These are phyloP conservation scores for Neofusicoccum sp. DNA, from an alignment of 2,329 filamentous ascomycete genomes.

Conservation along the genomic window DNA sequence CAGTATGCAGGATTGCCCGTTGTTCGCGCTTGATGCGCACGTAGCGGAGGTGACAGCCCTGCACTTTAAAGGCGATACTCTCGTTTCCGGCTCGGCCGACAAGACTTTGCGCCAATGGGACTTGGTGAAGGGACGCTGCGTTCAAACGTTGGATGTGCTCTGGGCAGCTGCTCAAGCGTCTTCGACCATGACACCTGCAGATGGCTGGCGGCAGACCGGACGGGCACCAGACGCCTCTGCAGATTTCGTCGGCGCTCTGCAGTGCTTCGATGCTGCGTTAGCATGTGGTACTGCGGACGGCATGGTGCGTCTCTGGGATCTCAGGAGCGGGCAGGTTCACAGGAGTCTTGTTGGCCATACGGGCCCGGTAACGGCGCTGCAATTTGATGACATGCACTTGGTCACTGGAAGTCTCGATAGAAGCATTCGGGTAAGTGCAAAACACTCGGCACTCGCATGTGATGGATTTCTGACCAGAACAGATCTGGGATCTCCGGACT, in stretches of 20 bases:
- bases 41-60: slow-evolving; percentile 93
- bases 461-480: slow-evolving; percentile 9
- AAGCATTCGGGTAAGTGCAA: slow-evolving; percentile 78
- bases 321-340: slow-evolving; percentile 95
- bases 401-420: slow-evolving; percentile 91
- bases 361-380: slow-evolving; percentile 86
- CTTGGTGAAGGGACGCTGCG: slow-evolving; percentile 91
- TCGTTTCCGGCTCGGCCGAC: slow-evolving; percentile 94
- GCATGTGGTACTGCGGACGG: slow-evolving; percentile 96
- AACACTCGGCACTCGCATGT: slow-evolving; percentile 2
- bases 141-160: slow-evolving; percentile 95
- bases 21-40: slow-evolving; percentile 87
- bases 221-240: slow-evolving; percentile 66
- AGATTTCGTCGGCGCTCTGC: slow-evolving; percentile 90
- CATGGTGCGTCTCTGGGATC: slow-evolving; percentile 95
- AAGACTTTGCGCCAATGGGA: slow-evolving; percentile 99
- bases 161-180: slow-evolving; percentile 94
- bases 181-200: slow-evolving; percentile 60
- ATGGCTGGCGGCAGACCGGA: slow-evolving; percentile 71
- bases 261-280: slow-evolving; percentile 93
- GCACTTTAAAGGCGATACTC: slow-evolving; percentile 81
- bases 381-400: slow-evolving; percentile 93
- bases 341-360: slow-evolving; percentile 94
- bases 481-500: slow-evolving; percentile 99
- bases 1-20: slow-evolving; percentile 82